Evolutionary conservation across 2,329 filamentous ascomycete species (phyloP), one percentile per base, ranked within the genome.

Genomic region (Ophiocordyceps camponoti-saundersi): DNA sequence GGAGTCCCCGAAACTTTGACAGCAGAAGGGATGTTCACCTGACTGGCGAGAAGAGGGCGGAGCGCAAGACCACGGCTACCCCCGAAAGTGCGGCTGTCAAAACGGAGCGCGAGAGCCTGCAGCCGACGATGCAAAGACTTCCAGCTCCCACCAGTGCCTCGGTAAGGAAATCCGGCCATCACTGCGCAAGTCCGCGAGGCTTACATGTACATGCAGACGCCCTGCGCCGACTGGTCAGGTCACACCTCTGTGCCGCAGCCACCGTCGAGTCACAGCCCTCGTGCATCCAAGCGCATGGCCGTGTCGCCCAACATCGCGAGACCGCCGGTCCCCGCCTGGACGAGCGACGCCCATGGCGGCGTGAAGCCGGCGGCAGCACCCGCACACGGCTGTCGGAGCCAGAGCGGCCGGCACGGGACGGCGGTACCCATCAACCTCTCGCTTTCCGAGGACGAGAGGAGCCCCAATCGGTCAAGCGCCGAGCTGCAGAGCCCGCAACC

Each of bases 1-100:
- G 90, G 48, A 95, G 88, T 59, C 90, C 90, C 1, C 75, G 90
- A 48, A 96, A 96, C 58, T 96, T 96, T 61, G 88, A 95, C 57
- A 88, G 85, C 47, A 77, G 85, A 49, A 93, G 92, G 59, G 87
- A 94, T 57, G 77, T 90, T 46, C 84, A 85, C 1, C 67, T 94
- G 45, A 82, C 79, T 1, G 65, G 65, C 6, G 71, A 73, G 20
- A 72, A 68, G 57, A 66, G 66, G 49, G 42, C 60, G 16, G 71
- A 74, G 50, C 65, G 67, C 49, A 66, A 67, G 53, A 70, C 67
- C 52, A 66, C 57, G 6, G 54, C 57, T 13, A 55, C 55, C 32
- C 61, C 64, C 2, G 63, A 64, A 23, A 58, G 55, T 30, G 50
- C 59, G 16, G 49, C 55, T 2, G 47, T 63, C 34, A 65, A 65